Evolutionary conservation across 805 yeast genomes (phyloP).

Genomic region (Ogataea sp.): DNA sequence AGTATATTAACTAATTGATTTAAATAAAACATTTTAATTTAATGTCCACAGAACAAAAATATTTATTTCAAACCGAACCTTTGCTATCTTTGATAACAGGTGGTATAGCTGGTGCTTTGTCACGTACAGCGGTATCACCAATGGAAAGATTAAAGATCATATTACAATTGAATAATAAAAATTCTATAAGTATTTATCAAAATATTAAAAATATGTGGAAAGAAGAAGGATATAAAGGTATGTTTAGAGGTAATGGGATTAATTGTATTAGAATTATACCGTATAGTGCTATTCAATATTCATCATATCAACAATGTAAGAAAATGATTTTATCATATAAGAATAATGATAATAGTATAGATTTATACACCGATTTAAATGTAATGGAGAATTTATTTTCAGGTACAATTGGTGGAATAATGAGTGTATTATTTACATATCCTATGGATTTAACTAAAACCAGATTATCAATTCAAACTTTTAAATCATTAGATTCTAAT

Average conservation of each 20-base stretch:
- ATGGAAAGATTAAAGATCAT: conserved; percentile 90
- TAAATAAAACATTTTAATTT: too few relatives aligned
- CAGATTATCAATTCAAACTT: conserved; percentile 82
- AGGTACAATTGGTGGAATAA: conserved; percentile 77
- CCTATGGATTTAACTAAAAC: conserved; percentile 92
- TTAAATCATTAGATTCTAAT: too few relatives aligned
- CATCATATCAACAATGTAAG: conserved; percentile 66
- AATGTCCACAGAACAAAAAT: not conserved
- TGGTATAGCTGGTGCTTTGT: conserved; percentile 72
- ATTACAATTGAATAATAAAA: conserved; percentile 81
- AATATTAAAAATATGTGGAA: conserved; percentile 66
- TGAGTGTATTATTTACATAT: conserved; percentile 76
- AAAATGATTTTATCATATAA: conserved; percentile 21
- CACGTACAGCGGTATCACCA: conserved; percentile 90
- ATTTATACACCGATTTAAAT: too few relatives aligned
- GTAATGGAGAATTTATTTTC: conserved; percentile 65
- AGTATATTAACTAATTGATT: not conserved
- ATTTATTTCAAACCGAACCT: conserved; percentile 34
- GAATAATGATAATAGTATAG: conserved; percentile 30
- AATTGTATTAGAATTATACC: conserved; percentile 90
- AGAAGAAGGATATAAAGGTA: conserved; percentile 89
- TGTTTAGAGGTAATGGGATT: conserved; percentile 83
- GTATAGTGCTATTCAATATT: conserved; percentile 89
- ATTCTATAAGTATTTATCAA: conserved; percentile 42
- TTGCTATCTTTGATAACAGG: conserved; percentile 64